Evolutionary conservation across 176 grass and related monocot species (phyloP).

Genomic region (Musa schizocarpa): DNA sequence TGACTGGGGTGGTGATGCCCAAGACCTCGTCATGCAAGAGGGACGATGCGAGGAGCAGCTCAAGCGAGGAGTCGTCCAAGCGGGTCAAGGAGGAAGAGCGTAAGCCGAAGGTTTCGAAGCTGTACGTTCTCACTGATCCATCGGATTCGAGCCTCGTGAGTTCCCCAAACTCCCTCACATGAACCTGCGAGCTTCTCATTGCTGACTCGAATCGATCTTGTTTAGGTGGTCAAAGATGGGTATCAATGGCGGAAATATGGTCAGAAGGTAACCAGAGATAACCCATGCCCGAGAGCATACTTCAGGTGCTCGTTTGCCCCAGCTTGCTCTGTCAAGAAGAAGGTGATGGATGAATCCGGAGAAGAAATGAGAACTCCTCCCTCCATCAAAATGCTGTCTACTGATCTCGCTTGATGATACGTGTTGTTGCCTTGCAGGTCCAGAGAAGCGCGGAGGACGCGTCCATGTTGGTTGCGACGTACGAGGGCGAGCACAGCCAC

Average conservation of each 20-base stretch:
- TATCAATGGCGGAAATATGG: constrained; percentile 12
- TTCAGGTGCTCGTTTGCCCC: constrained; percentile 8
- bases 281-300: neutral
- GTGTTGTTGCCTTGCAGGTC: constrained; percentile 25
- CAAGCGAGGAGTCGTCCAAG: constrained; percentile 20
- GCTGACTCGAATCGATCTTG: too few relatives aligned
- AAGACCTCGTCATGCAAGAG: too few relatives aligned
- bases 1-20: neutral
- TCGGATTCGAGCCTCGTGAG: constrained; percentile 59
- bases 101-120: constrained; percentile 34
- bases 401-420: too few relatives aligned
- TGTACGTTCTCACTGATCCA: constrained; percentile 41
- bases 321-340: constrained; percentile 1
- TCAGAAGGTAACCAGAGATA: neutral
- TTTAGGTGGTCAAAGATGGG: neutral
- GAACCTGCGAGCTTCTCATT: too few relatives aligned
- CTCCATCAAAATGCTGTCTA: too few relatives aligned
- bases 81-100: constrained; percentile 31
- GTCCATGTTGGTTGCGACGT: constrained; percentile 51
- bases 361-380: too few relatives aligned
- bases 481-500: constrained; percentile 87
- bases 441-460: constrained; percentile 68
- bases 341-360: neutral
- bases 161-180: neutral
- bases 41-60: too few relatives aligned